A percentile compares a stretch with the other conserved stretches of the same genome.
Conservation (phyloP, 805 yeast genomes). For the Clavispora phyllophila region DNA sequence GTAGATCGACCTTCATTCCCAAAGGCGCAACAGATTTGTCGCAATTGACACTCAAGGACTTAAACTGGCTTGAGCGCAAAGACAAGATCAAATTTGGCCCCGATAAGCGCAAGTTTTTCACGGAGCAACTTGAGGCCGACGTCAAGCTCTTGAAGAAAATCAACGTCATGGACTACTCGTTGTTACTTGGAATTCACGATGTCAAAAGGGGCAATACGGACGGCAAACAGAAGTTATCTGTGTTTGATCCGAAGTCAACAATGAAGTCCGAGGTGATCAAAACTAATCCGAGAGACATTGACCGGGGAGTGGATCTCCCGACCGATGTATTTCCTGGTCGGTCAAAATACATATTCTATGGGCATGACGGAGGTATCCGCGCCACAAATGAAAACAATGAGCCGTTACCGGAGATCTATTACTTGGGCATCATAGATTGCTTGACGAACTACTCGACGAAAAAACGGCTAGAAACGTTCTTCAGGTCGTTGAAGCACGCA, state of each 20-base stretch:
- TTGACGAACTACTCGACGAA: slow-evolving; percentile 71
- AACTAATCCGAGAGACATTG: slow-evolving; percentile 44
- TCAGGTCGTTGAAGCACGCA: slow-evolving; percentile 69
- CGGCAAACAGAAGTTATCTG: slow-evolving; percentile 34
- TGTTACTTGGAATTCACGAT: slow-evolving; percentile 85
- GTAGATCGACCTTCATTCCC: slow-evolving; percentile 50
- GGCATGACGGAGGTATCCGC: slow-evolving; percentile 79
- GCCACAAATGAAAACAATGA: slow-evolving; percentile 62
- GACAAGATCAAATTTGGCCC: slow-evolving; percentile 75
- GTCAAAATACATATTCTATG: slow-evolving; percentile 57
- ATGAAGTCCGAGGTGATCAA: slow-evolving; percentile 36
- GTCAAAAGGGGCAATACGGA: slow-evolving; percentile 49
- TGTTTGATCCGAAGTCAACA: slow-evolving; percentile 39
- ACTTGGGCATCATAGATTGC: slow-evolving; percentile 91
- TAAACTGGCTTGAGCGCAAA: slow-evolving; percentile 75
- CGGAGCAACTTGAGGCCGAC: slow-evolving; percentile 70
- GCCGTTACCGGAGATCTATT: slow-evolving; percentile 68
- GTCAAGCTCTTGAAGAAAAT: slow-evolving; percentile 64
- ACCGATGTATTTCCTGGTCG: slow-evolving; percentile 41
- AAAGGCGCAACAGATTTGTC: slow-evolving; percentile 19
- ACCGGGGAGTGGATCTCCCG: slow-evolving; percentile 39
- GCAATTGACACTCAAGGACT: slow-evolving; percentile 66
- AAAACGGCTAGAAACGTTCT: slow-evolving; percentile 79
- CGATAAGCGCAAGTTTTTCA: slow-evolving; percentile 49
- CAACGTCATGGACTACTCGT: slow-evolving; percentile 94